Evolutionary conservation across 805 yeast species (phyloP).

Genomic region (Starmerella apis): DNA sequence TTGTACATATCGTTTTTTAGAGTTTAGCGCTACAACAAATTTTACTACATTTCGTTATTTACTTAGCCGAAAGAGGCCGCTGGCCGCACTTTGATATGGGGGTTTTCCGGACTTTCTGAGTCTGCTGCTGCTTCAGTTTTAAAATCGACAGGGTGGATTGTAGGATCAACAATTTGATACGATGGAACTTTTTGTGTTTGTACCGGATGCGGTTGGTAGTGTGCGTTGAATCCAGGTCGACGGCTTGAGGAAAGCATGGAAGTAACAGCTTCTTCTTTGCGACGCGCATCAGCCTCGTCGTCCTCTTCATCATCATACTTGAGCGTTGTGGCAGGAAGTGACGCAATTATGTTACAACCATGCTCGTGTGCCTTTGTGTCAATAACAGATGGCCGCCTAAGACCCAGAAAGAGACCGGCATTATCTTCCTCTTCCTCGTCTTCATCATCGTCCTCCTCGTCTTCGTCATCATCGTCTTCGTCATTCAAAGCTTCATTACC

Average conservation of each 20-base stretch:
- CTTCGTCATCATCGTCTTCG: conserved; percentile 26
- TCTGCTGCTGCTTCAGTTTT: conserved; percentile 4
- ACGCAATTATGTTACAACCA: conserved; percentile 51
- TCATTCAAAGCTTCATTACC: conserved; percentile 29
- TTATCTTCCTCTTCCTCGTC: conserved; percentile 49
- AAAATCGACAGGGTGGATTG: conserved; percentile 24
- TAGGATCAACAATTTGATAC: conserved; percentile 28
- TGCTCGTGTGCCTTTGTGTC: conserved; percentile 14
- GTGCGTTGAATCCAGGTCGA: conserved; percentile 23
- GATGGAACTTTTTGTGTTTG: conserved; percentile 6
- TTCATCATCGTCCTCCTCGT: conserved; percentile 35
- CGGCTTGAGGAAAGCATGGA: conserved; percentile 38
- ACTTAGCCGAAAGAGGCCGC: conserved; percentile 6
- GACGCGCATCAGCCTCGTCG: conserved; percentile 36
- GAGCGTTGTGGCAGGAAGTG: conserved; percentile 75
- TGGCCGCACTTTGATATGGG: not conserved
- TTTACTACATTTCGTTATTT: not conserved
- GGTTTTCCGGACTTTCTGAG: not conserved
- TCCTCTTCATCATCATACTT: conserved; percentile 63
- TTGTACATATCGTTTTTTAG: not conserved
- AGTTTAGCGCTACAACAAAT: not conserved
- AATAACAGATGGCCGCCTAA: conserved; percentile 32
- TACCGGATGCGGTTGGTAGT: conserved; percentile 24
- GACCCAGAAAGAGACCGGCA: conserved; percentile 58
- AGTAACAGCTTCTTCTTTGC: conserved; percentile 47